Evolutionary conservation across 345 rosid genomes (phyloP), one percentile per base, ranked within the genome.

Genomic region (Linum tenue): DNA sequence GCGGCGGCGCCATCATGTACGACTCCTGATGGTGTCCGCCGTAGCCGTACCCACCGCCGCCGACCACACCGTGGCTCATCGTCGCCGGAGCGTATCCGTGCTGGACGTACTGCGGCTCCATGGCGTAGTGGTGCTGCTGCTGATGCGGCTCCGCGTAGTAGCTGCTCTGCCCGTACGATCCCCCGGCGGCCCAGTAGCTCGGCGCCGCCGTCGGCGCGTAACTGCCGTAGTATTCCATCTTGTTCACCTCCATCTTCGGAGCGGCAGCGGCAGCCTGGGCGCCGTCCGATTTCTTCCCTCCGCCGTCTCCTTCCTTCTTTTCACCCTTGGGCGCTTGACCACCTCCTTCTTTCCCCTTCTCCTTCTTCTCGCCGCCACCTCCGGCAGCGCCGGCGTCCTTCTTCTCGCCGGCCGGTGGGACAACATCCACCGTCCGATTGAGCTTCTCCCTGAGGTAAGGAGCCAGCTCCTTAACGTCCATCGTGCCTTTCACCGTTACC

Each of bases 401-500:
- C 22, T 73, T 69, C 53, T 61, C 60, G 38, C 51, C 56, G 16
- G 77, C 79, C 1, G 88, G 74, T 10, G 87, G 82, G 31, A 85
- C 82, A 5, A 94, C 83, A 64, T 88, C 97, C 3, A 94, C 92
- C 10, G 48, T 76, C 40, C 95, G 77, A 58, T 67, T 83, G 59
- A 90, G 80, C 78, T 84, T 94, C 55, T 72, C 78, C 9, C 57
- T 71, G n/a, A 94, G 86, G 57, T 72, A 68, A 16, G 89, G 82
- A 10, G 65, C 75, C 55, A 88, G 72, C 39, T 76, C 74, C 63
- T 86, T 83, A 1, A 72, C 82, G 70, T 90, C 92, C 77, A 85
- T 68, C 6, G 80, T 86, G 1, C 99, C 99, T 39, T 80, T 90
- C 35, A 90, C 96, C 36, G 83, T 77, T 37, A 94, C 88, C 14